Conservation (phyloP, 108 stramenopile genomes). For the Stephanodiscus minutulus region DNA sequence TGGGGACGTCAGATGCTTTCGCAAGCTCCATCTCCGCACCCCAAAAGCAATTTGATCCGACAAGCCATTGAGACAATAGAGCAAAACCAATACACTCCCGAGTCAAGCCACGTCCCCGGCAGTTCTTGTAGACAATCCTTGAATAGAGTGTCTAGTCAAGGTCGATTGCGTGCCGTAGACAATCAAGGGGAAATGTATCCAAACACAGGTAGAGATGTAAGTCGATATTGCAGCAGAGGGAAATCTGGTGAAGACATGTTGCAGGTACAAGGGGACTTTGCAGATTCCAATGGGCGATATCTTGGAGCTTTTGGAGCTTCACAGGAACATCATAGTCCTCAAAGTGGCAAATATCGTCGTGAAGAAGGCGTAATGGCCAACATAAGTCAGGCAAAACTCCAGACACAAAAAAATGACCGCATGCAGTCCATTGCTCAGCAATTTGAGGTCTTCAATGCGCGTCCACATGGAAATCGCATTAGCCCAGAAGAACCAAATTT, state of each 20-base stretch:
- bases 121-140: constrained; percentile 1
- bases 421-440: neutral
- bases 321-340: neutral
- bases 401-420: neutral
- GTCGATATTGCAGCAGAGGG: neutral
- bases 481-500: constrained; percentile 1
- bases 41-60: constrained; percentile 1
- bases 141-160: constrained; percentile 9
- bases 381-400: neutral
- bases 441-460: neutral
- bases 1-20: constrained; percentile 34
- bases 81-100: constrained; percentile 2
- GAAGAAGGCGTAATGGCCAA: neutral
- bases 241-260: neutral
- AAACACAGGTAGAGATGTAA: neutral
- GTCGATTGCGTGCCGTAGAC: neutral
- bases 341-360: neutral
- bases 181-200: constrained; percentile 1
- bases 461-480: neutral
- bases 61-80: constrained; percentile 8
- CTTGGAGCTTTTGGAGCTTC: too few relatives aligned
- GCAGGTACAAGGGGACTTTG: neutral
- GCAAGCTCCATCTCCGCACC: constrained; percentile 16
- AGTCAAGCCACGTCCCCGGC: neutral
- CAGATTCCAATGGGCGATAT: neutral